phyloP scores from a whole-genome alignment of 2,329 filamentous ascomycete genomes.

The Fusarium sp. region DNA sequence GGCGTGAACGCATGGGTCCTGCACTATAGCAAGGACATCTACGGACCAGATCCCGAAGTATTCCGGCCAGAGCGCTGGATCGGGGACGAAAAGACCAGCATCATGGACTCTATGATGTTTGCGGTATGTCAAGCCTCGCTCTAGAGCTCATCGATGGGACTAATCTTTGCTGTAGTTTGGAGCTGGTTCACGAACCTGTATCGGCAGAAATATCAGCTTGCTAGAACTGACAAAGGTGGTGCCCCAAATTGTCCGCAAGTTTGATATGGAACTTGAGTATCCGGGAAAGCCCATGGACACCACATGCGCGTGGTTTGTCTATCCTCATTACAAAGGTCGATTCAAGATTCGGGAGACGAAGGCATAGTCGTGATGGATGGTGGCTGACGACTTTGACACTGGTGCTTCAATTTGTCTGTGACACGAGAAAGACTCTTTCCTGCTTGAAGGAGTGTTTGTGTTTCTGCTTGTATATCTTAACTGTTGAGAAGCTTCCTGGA shows the following conservation, averaged over 20 bases:
- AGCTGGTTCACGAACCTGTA: slow-evolving; percentile 4
- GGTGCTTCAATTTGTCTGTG: neutral
- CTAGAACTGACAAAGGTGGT: neutral
- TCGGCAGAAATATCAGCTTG: slow-evolving; percentile 7
- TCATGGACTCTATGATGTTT: slow-evolving; percentile 10
- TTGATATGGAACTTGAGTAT: slow-evolving; percentile 2
- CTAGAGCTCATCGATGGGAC: neutral
- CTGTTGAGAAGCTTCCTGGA: neutral
- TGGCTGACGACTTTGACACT: neutral
- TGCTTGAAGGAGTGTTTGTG: neutral
- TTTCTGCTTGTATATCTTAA: neutral
- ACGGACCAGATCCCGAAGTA: slow-evolving; percentile 1
- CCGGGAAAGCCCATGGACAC: slow-evolving; percentile 5
- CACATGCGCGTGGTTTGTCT: slow-evolving; percentile 8
- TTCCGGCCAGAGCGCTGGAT: slow-evolving; percentile 8
- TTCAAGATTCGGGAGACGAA: neutral
- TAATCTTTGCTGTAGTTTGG: neutral
- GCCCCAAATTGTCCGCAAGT: slow-evolving; percentile 6
- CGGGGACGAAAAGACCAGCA: slow-evolving; percentile 5
- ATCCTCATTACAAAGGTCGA: slow-evolving; percentile 3
- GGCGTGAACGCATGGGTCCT: slow-evolving; percentile 7
- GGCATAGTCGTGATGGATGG: neutral
- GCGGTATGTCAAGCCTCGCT: neutral
- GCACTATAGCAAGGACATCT: slow-evolving; percentile 7
- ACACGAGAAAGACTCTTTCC: neutral